Conservation (phyloP, 2,329 filamentous ascomycete species). For the Macrophomina phaseolina region DNA sequence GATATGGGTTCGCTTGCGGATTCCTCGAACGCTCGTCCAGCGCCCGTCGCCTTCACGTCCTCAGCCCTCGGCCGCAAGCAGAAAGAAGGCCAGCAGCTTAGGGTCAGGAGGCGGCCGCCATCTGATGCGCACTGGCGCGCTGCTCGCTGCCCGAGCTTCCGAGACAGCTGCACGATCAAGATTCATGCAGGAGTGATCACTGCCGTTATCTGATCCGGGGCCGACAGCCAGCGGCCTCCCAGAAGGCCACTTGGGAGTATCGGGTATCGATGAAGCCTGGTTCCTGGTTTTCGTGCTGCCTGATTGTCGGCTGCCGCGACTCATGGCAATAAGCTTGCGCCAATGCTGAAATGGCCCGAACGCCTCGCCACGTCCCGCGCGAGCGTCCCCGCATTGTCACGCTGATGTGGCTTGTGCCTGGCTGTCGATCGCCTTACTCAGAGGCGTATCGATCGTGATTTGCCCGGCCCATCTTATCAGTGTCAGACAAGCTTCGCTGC, state of each 20-base stretch:
- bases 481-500: conserved; percentile 6
- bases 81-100: not conserved
- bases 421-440: conserved; percentile 10
- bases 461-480: conserved; percentile 14
- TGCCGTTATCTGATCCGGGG: conserved; percentile 15
- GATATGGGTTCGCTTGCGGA: conserved; percentile 9
- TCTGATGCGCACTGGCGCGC: not conserved
- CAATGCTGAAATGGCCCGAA: conserved; percentile 27
- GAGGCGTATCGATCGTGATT: conserved; percentile 10
- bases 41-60: not conserved
- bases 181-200: conserved; percentile 5
- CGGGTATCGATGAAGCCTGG: conserved; percentile 26
- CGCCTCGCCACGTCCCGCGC: conserved; percentile 28
- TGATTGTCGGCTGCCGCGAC: conserved; percentile 22
- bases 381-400: conserved; percentile 25
- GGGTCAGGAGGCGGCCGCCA: not conserved
- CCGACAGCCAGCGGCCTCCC: conserved; percentile 1
- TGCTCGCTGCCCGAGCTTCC: conserved; percentile 11
- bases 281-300: conserved; percentile 26
- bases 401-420: conserved; percentile 24
- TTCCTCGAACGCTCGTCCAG: not conserved
- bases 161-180: conserved; percentile 25
- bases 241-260: conserved; percentile 14
- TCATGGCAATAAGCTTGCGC: conserved; percentile 28
- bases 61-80: not conserved